A percentile compares a stretch with the other conserved stretches of the same genome.
Evolutionary conservation across 2,329 filamentous ascomycete genomes (phyloP).

Genomic region (Bipolaris victoriae): DNA sequence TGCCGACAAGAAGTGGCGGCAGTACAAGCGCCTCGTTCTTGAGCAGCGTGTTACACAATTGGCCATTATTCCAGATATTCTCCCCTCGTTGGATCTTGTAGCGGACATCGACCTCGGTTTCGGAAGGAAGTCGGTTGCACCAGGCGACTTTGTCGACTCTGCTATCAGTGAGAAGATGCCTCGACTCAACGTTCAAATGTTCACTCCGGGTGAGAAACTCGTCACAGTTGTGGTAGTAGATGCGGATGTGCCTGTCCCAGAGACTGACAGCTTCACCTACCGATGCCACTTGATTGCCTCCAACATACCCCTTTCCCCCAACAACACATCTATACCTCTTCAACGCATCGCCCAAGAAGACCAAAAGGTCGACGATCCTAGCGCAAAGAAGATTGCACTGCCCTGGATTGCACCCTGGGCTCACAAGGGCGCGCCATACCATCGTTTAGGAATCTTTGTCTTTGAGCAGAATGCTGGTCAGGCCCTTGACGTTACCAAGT

Average conservation of each 20-base stretch:
- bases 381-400: conserved; percentile 65
- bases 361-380: conserved; percentile 55
- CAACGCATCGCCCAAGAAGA: conserved; percentile 42
- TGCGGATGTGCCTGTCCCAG: conserved; percentile 83
- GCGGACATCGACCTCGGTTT: conserved; percentile 86
- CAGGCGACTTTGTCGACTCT: conserved; percentile 80
- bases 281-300: conserved; percentile 87
- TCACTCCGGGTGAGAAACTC: conserved; percentile 79
- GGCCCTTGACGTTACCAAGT: conserved; percentile 57
- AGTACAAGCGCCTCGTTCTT: conserved; percentile 78
- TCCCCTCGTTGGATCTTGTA: conserved; percentile 77
- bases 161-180: conserved; percentile 74
- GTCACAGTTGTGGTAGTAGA: conserved; percentile 87
- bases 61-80: conserved; percentile 84
- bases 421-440: conserved; percentile 89
- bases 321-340: conserved; percentile 45
- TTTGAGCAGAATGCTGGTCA: conserved; percentile 74
- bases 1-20: conserved; percentile 84
- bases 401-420: conserved; percentile 87
- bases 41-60: conserved; percentile 87
- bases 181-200: conserved; percentile 81
- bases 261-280: conserved; percentile 75
- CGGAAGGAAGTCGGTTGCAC: conserved; percentile 69
- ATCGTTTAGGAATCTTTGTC: conserved; percentile 83
- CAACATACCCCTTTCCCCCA: conserved; percentile 70